Conservation (phyloP, 257 asterid species). For the Apocynum venetum region DNA sequence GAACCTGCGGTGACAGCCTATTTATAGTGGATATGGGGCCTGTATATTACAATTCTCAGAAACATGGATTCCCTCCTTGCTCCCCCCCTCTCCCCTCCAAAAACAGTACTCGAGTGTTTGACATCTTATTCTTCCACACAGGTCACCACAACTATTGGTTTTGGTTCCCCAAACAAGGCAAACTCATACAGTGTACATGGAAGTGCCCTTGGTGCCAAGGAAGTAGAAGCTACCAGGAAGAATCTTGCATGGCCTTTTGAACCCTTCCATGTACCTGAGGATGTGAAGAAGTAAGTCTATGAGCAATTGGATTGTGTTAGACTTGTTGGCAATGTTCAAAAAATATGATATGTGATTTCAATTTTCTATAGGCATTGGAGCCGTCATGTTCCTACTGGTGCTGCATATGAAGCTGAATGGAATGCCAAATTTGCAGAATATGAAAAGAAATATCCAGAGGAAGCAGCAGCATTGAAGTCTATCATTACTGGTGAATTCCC, state of each 20-base stretch:
- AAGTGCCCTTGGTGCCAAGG: conserved; percentile 79
- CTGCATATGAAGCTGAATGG: conserved; percentile 88
- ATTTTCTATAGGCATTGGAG: conserved; percentile 74
- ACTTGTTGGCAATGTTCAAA: conserved; percentile 17
- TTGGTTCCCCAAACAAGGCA: conserved; percentile 73
- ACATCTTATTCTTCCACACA: conserved; percentile 13
- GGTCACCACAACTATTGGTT: conserved; percentile 75
- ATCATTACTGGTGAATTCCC: conserved; percentile 53
- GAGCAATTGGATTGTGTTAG: conserved; percentile 3
- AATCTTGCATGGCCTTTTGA: conserved; percentile 95
- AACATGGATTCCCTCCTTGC: neutral
- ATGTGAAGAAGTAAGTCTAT: conserved; percentile 67
- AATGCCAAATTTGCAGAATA: conserved; percentile 81
- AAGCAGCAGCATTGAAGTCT: conserved; percentile 62
- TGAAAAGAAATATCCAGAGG: conserved; percentile 76
- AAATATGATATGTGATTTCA: conserved; percentile 9
- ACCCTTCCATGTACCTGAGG: conserved; percentile 85
- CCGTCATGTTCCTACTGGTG: conserved; percentile 74
- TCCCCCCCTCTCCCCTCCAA: neutral
- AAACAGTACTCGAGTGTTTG: neutral
- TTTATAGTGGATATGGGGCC: neutral
- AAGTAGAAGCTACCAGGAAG: conserved; percentile 95
- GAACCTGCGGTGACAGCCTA: neutral
- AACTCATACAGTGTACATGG: conserved; percentile 76
- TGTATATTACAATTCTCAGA: neutral